phyloP scores from a whole-genome alignment of 108 stramenopile genomes.

The Epipyxis sp. region DNA sequence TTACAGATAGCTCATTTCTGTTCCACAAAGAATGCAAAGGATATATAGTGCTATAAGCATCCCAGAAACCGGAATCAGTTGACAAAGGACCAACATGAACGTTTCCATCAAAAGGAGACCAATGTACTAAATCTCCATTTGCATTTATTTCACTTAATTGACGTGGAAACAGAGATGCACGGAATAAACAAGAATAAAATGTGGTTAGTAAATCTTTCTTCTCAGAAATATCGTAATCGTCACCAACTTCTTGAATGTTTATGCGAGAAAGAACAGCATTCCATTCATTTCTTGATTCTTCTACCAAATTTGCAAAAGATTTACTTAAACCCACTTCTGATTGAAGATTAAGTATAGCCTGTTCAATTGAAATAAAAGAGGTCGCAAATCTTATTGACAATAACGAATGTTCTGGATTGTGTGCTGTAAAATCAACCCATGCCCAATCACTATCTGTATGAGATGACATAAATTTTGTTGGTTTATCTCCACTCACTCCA shows the following conservation, averaged over 20 bases:
- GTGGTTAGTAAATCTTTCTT: background rate
- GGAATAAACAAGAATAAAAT: constrained; percentile 23
- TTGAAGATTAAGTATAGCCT: constrained; percentile 21
- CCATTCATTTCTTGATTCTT: constrained; percentile 5
- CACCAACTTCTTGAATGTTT: background rate
- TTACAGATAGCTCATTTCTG: background rate
- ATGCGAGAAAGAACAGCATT: background rate
- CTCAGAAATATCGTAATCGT: background rate
- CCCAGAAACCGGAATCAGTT: constrained; percentile 33
- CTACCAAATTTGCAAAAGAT: background rate
- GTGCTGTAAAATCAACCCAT: constrained; percentile 18
- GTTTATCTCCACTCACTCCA: background rate
- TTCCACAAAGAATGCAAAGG: background rate
- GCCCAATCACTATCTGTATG: background rate
- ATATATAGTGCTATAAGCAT: constrained; percentile 25
- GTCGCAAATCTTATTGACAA: constrained; percentile 11
- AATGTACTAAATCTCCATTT: background rate
- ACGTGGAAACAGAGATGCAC: constrained; percentile 30
- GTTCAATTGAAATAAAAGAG: constrained; percentile 25
- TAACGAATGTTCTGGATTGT: background rate
- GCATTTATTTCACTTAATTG: constrained; percentile 9
- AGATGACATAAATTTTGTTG: background rate
- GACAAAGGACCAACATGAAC: constrained; percentile 3
- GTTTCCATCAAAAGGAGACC: constrained; percentile 11
- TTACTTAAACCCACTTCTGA: background rate